Conservation (phyloP, 257 asterid genomes). For the Ligustrum vulgare region DNA sequence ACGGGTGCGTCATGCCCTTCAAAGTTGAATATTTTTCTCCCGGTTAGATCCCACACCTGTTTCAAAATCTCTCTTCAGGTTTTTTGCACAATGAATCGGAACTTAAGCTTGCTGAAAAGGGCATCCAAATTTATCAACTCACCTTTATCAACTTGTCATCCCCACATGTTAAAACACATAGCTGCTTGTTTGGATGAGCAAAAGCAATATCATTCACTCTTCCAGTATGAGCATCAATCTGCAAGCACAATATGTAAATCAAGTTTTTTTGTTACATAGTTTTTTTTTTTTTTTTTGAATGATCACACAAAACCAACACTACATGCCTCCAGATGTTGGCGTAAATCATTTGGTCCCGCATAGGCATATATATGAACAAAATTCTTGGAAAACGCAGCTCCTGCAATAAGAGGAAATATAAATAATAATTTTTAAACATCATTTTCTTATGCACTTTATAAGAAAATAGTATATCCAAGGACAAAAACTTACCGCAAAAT, state of each 20-base stretch:
- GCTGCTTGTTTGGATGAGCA: conserved; percentile 92
- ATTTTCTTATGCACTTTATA: conserved; percentile 2
- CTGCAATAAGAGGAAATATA: conserved; percentile 48
- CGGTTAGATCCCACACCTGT: conserved; percentile 97
- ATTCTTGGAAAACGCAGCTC: conserved; percentile 94
- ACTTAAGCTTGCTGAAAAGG: conserved; percentile 9
- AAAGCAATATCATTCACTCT: conserved; percentile 92
- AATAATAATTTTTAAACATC: conserved; percentile 20
- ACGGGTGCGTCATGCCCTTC: conserved; percentile 99
- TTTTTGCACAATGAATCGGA: conserved; percentile 14
- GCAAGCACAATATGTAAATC: conserved; percentile 31
- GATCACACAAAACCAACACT: conserved; percentile 4
- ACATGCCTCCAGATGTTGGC: conserved; percentile 85
- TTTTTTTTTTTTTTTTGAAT: conserved; percentile 9
- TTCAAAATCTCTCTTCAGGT: conserved; percentile 41
- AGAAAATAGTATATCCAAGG: conserved; percentile 6
- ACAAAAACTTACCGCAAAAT: conserved; percentile 60
- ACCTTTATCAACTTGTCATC: conserved; percentile 96
- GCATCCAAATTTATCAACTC: conserved; percentile 20
- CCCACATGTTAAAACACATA: conserved; percentile 90
- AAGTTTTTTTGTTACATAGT: neutral
- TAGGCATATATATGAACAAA: conserved; percentile 81
- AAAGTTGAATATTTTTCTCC: conserved; percentile 81
- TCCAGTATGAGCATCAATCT: conserved; percentile 96
- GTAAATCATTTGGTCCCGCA: conserved; percentile 80